Evolutionary conservation across 768 basidiomycete genomes (phyloP).

Genomic region (Mycena latifolia): DNA sequence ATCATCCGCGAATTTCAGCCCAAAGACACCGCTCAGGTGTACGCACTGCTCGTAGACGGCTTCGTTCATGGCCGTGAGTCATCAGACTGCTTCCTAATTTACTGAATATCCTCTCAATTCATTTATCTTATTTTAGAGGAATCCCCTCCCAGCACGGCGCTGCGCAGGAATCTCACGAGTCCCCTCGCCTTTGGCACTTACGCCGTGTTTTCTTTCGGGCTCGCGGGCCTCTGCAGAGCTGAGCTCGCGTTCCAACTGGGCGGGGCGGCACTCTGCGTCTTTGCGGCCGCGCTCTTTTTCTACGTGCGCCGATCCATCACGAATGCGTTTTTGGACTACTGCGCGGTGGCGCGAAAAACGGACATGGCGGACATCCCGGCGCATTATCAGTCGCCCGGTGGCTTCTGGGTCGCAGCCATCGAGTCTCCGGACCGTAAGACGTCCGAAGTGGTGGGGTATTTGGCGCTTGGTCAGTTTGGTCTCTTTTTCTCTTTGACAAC

Average conservation of each 20-base stretch:
- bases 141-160: slow-evolving; percentile 20
- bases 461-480: slow-evolving; percentile 36
- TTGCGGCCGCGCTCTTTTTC: not conserved
- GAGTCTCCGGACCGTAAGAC: slow-evolving; percentile 23
- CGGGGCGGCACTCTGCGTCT: not conserved
- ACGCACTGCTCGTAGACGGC: slow-evolving; percentile 11
- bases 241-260: not conserved
- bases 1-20: slow-evolving; percentile 8
- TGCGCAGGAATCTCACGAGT: not conserved
- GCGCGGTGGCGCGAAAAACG: slow-evolving; percentile 3
- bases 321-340: slow-evolving; percentile 8
- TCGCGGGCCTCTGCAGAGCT: not conserved
- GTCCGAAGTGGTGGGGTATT: slow-evolving; percentile 36
- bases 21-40: slow-evolving; percentile 1
- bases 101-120: not conserved
- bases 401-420: slow-evolving; percentile 42
- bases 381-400: slow-evolving; percentile 34
- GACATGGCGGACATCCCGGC: slow-evolving; percentile 31
- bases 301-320: slow-evolving; percentile 9
- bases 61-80: not conserved
- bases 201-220: not conserved
- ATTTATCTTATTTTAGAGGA: slow-evolving; percentile 18
- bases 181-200: slow-evolving; percentile 14
- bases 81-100: not conserved
- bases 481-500: too few species aligned